Conservation (phyloP, 164 flowering plant genomes). For the Berberis vulgaris region DNA sequence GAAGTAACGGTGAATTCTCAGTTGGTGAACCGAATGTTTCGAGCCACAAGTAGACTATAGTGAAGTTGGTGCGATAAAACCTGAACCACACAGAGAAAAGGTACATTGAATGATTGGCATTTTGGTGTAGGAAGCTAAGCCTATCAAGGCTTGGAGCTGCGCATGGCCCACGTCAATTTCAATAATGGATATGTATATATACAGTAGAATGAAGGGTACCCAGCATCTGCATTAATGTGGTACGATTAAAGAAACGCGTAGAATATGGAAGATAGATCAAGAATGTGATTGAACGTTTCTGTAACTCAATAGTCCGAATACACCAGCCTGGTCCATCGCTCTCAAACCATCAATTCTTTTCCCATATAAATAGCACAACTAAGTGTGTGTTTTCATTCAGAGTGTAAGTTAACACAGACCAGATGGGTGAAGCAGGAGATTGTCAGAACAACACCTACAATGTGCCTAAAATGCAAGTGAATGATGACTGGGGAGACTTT, state of each 20-base stretch:
- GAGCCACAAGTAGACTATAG: too few relatives aligned
- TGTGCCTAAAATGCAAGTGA: neutral
- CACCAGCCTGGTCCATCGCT: neutral
- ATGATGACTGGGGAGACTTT: constrained; percentile 7
- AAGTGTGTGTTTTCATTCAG: neutral
- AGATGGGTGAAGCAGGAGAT: neutral
- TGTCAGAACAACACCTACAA: neutral
- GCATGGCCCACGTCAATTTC: too few relatives aligned
- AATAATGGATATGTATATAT: neutral
- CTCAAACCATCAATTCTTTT: neutral
- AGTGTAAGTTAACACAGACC: neutral
- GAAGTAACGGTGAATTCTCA: too few relatives aligned
- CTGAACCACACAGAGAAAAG: too few relatives aligned
- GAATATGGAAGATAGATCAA: neutral
- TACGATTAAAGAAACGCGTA: neutral
- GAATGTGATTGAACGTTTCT: neutral
- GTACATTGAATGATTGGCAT: too few relatives aligned
- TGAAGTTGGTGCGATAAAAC: too few relatives aligned
- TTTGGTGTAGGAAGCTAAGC: too few relatives aligned
- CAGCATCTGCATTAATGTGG: neutral
- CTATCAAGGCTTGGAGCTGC: too few relatives aligned
- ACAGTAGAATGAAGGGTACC: neutral
- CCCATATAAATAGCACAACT: neutral
- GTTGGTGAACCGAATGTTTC: too few relatives aligned
- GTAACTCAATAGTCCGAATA: neutral